Evolutionary conservation across 1,139 yeast species (phyloP).

Genomic region (Lodderomyces theae): DNA sequence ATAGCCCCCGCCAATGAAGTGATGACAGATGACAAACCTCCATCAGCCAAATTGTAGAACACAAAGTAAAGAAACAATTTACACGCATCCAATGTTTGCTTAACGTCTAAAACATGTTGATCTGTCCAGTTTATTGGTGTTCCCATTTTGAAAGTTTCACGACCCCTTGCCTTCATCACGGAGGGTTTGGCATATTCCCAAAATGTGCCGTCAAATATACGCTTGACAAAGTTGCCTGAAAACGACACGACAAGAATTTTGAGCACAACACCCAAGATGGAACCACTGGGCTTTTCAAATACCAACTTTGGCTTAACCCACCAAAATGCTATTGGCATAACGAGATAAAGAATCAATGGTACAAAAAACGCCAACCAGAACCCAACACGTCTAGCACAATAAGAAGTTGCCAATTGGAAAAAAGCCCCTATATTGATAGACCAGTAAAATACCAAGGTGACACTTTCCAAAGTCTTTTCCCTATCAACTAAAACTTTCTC

Average conservation of each 20-base stretch:
- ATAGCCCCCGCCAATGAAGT: constrained; percentile 67
- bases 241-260: constrained; percentile 32
- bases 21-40: constrained; percentile 62
- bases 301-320: constrained; percentile 37
- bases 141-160: constrained; percentile 27
- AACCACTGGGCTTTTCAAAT: constrained; percentile 43
- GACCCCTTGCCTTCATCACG: constrained; percentile 45
- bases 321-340: constrained; percentile 46
- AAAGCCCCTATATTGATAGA: constrained; percentile 80
- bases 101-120: constrained; percentile 62
- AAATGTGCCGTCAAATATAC: constrained; percentile 36
- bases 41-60: constrained; percentile 61
- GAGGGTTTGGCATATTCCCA: constrained; percentile 60
- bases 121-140: constrained; percentile 45
- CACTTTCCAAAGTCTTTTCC: constrained; percentile 66
- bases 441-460: constrained; percentile 76
- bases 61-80: constrained; percentile 62
- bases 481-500: constrained; percentile 71
- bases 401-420: constrained; percentile 74
- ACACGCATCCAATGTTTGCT: constrained; percentile 57
- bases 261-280: constrained; percentile 40
- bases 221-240: constrained; percentile 16
- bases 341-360: constrained; percentile 50
- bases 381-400: constrained; percentile 65
- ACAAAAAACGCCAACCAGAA: constrained; percentile 74